Base-by-base conservation (phyloP, 73 alveolate genomes). In the Paramecium sonneborni region DNA sequence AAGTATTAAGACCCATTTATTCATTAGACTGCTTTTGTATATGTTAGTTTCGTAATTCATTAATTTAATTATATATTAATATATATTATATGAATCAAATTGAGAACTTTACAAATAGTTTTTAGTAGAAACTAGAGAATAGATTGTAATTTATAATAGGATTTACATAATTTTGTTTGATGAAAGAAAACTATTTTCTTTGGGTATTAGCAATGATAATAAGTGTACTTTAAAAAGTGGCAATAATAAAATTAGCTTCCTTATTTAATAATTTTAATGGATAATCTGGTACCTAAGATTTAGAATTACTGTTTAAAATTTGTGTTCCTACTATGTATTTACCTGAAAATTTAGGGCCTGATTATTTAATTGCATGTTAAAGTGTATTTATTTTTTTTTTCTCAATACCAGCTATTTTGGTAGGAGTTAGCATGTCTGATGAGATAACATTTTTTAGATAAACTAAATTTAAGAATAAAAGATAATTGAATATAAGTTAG, bases 61-160 rank as follows among this genome's bases (percentile, higher is more conserved):
- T 26, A 23, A 11, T 30, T 2, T 14, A 10, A 62, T 62, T 30
- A 55, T 4, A 30, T 62, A 62, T 62, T 3, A 6, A 26, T 62
- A 26, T 52, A 52, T 52, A 18, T 0, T n/a, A 4, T 52, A 52
- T 52, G 15, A 52, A 52, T 52, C 6, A 52, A 15, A 18, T 52
- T 11, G 68, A 52, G 68, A 52, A 62, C 26, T 32, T 62, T 32
- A 62, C 20, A 62, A 5, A 26, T 12, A 62, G 48, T 62, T 62
- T 72, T 4, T 6, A 37, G 12, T 35, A 15, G 62, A 28, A 72
- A 72, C 24, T 72, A 8, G 72, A 79, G 74, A 46, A 79, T 34
- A 79, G 74, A 46, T 21, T 79, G 1, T 18, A 79, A 46, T 79
- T 39, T 24, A 79, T 79, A n/a, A 79, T 46, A 24, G 90, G 90